phyloP scores from a whole-genome alignment of 306 rosid species.

The Trifolium subterraneum region DNA sequence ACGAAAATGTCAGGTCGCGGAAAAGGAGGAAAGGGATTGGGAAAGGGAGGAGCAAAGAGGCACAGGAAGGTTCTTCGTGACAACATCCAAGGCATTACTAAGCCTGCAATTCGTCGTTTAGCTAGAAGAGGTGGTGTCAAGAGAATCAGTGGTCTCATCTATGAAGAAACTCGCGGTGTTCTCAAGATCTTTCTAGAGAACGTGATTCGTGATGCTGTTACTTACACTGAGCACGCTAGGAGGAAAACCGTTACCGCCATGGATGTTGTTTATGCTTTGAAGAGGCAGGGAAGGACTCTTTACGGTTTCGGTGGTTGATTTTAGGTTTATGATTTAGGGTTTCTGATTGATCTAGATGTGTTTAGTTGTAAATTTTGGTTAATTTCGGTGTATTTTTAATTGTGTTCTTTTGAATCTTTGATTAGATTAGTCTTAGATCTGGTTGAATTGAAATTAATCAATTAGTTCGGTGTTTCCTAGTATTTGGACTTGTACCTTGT shows the following conservation, averaged over 20 bases:
- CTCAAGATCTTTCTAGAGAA: background rate
- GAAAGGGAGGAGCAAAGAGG: slow-evolving; percentile 1
- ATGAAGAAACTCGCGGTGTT: background rate
- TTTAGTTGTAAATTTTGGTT: too few relatives aligned
- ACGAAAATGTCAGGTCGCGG: background rate
- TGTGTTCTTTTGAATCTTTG: too few relatives aligned
- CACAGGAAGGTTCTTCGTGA: background rate
- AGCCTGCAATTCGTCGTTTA: too few relatives aligned
- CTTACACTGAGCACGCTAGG: background rate
- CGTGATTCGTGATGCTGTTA: slow-evolving; percentile 5
- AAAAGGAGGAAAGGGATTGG: background rate
- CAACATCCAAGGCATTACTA: too few relatives aligned
- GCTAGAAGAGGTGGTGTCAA: too few relatives aligned
- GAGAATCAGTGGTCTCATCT: too few relatives aligned
- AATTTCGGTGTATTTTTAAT: too few relatives aligned
- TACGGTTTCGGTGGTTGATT: slow-evolving; percentile 2
- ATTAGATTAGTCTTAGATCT: too few relatives aligned
- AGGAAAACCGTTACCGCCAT: background rate
- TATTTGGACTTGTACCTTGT: too few relatives aligned
- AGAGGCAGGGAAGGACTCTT: background rate
- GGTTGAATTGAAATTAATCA: too few relatives aligned
- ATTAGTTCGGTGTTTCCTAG: too few relatives aligned
- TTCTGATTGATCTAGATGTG: too few relatives aligned
- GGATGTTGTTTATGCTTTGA: background rate
- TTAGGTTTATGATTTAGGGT: background rate